Evolutionary conservation across 805 yeast species (phyloP), one percentile per base, ranked within the genome.

Genomic region (Teunomyces aglyptinius): DNA sequence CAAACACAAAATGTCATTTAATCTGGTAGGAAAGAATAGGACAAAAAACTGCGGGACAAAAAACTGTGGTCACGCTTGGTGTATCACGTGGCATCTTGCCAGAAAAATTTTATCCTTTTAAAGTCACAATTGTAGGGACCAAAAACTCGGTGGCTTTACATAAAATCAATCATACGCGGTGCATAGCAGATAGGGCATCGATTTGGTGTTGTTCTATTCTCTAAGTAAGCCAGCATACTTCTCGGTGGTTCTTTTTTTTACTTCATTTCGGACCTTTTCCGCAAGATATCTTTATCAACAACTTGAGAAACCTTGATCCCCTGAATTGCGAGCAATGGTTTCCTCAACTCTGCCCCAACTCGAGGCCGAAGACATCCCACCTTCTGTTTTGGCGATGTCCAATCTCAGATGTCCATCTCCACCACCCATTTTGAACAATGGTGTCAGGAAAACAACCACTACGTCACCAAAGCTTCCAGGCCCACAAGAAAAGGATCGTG

Each of bases 331-430:
- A 33, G 28, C 24, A 18, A 36, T 36, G 39, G 15, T 12, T 11
- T 24, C 11, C 33, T 8, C 22, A 19, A 19, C 42, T 3, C 42
- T 27, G 42, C 38, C 44, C 3, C 41, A 41, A 6, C 38, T 29
- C n/a, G 46, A 32, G 6, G 4, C 34, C 3, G 29, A 32, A 29
- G 29, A 26, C 28, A 54, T 59, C 38, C 73, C 78, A 0, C 83
- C 85, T 3, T 74, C 82, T 31, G 80, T 75, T 10, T 59, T 78
- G 62, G 85, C 86, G 0, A 64, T 80, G 28, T 79, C 86, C 6
- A 78, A 73, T 57, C 61, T 82, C 45, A 71, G 84, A 49, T 80
- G 86, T 52, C 87, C 88, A 1, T 82, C 87, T 4, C 88, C 89
- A n/a, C 86, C 89, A 1, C 87, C 89, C 6, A 82, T 83, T 45